Percentiles rank a stretch among this genome's conserved stretches.
Evolutionary conservation across 345 rosid genomes (phyloP).

Genomic region (Cardamine chenopodiifolia): DNA sequence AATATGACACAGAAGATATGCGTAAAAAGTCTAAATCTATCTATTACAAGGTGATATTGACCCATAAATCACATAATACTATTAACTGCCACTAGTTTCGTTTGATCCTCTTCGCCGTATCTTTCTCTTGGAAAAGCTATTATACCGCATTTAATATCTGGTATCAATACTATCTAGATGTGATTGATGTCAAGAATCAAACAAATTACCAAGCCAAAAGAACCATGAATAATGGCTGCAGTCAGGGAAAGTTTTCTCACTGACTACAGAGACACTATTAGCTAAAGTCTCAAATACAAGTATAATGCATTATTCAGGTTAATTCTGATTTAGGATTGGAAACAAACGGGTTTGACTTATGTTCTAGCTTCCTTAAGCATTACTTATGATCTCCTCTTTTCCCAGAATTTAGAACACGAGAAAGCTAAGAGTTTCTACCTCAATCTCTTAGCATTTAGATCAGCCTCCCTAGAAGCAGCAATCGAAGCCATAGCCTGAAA

Average conservation of each 20-base stretch:
- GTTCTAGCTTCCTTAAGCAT: slow-evolving; percentile 2
- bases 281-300: slow-evolving; percentile 1
- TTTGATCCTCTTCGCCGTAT: background rate
- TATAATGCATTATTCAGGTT: background rate
- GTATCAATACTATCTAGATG: background rate
- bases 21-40: background rate
- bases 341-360: background rate
- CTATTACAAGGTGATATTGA: background rate
- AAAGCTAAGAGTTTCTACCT: slow-evolving; percentile 48
- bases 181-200: background rate
- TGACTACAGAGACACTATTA: background rate
- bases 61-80: background rate
- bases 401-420: slow-evolving; percentile 2
- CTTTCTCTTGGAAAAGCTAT: background rate
- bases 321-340: background rate
- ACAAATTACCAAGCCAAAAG: background rate
- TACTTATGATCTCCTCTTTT: background rate
- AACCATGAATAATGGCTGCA: background rate
- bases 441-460: slow-evolving; percentile 81
- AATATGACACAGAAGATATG: background rate
- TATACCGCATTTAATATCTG: background rate
- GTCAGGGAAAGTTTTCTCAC: background rate
- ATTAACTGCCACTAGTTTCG: background rate
- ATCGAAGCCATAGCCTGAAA: slow-evolving; percentile 97
- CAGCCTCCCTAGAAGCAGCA: slow-evolving; percentile 81